Conservation (phyloP, 2,329 filamentous ascomycete genomes). For the Penicillium aurantiogriseum region DNA sequence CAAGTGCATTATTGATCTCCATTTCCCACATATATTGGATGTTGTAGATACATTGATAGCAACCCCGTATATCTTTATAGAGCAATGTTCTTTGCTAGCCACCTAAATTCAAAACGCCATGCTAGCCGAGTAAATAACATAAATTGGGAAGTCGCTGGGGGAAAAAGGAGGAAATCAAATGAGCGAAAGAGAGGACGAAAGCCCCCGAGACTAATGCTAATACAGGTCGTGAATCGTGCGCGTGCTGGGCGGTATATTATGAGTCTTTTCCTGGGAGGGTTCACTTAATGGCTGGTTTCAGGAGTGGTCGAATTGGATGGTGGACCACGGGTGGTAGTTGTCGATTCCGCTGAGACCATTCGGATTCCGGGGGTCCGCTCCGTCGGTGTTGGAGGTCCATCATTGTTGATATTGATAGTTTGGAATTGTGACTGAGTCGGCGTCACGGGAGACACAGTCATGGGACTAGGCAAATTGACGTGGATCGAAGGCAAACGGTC, state of each 20-base stretch:
- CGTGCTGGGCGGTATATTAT: constrained; percentile 9
- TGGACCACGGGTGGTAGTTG: neutral
- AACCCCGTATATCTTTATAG: neutral
- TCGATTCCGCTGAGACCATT: constrained; percentile 3
- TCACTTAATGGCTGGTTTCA: neutral
- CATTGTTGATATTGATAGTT: neutral
- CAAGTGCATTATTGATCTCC: neutral
- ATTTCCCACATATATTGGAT: neutral
- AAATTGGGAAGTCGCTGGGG: constrained; percentile 1
- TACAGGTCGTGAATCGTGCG: constrained; percentile 26
- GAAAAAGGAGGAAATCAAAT: constrained; percentile 10
- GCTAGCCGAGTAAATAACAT: constrained; percentile 20
- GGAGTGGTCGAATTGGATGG: constrained; percentile 6
- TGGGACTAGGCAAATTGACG: constrained; percentile 31
- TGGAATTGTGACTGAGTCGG: constrained; percentile 19
- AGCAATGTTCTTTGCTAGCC: neutral
- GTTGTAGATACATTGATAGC: neutral
- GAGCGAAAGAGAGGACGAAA: constrained; percentile 3
- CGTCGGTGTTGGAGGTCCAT: constrained; percentile 8
- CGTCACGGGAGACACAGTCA: constrained; percentile 25
- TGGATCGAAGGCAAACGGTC: constrained; percentile 34
- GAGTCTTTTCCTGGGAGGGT: neutral
- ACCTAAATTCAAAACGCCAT: constrained; percentile 24
- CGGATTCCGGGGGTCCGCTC: neutral
- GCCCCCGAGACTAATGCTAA: constrained; percentile 15